A percentile compares a stretch with the other conserved stretches of the same genome.
phyloP scores from a whole-genome alignment of 129 eudicot genomes.

The Lactuca saligna region DNA sequence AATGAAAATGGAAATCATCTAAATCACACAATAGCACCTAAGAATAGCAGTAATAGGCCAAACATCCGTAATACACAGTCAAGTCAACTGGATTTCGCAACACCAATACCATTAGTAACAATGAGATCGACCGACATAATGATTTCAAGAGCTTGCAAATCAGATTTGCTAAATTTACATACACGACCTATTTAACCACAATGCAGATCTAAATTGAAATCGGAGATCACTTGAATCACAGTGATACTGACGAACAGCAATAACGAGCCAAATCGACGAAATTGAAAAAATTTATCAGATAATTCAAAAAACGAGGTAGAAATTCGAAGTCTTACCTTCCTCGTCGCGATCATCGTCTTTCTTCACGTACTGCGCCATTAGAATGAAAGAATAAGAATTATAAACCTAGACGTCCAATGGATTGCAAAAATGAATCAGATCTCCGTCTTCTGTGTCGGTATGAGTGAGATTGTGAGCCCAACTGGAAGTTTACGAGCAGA shows the following conservation, averaged over 20 bases:
- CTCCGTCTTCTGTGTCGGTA: constrained; percentile 23
- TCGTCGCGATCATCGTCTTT: constrained; percentile 93
- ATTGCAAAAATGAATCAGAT: constrained; percentile 23
- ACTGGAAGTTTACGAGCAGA: constrained; percentile 25
- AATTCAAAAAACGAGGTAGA: neutral
- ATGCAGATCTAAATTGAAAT: constrained; percentile 23
- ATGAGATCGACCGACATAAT: constrained; percentile 11
- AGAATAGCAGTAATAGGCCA: constrained; percentile 5
- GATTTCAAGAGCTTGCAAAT: neutral
- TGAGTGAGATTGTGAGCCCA: constrained; percentile 20
- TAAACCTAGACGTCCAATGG: constrained; percentile 8
- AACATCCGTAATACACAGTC: constrained; percentile 10
- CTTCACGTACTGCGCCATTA: constrained; percentile 77
- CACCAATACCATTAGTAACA: constrained; percentile 13
- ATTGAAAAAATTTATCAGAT: neutral
- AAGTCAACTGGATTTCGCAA: constrained; percentile 14
- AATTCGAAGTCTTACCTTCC: constrained; percentile 47
- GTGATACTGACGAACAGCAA: constrained; percentile 1
- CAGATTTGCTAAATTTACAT: neutral
- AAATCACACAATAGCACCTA: neutral
- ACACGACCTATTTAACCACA: constrained; percentile 18
- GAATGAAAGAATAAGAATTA: neutral
- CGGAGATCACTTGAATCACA: constrained; percentile 14
- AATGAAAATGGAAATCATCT: neutral
- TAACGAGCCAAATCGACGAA: constrained; percentile 5